Evolutionary conservation across 2,329 filamentous ascomycete species (phyloP).

Genomic region (Neofusicoccum laricinum): DNA sequence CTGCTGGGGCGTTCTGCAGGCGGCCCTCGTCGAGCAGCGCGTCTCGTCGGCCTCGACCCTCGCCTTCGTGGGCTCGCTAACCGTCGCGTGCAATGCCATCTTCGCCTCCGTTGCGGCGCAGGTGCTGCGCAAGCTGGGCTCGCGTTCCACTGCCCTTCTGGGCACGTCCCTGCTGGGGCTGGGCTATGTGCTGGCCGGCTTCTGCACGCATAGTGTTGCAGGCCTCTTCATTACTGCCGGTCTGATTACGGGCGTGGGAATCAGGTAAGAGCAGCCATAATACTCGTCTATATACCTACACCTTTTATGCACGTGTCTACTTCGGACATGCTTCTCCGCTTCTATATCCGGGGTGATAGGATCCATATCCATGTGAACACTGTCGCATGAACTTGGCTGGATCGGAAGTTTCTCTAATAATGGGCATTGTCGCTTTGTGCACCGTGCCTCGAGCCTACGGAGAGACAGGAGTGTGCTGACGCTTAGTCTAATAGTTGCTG

Average conservation of each 20-base stretch:
- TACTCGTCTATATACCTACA: not conserved
- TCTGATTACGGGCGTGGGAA: constrained; percentile 46
- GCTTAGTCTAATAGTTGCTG: not conserved
- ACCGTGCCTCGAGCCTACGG: not conserved
- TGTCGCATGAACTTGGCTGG: constrained; percentile 2
- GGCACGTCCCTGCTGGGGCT: constrained; percentile 52
- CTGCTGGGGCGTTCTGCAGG: constrained; percentile 61
- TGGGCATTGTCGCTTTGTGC: constrained; percentile 6
- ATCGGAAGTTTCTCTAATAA: not conserved
- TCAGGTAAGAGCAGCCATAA: constrained; percentile 17
- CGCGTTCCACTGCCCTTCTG: constrained; percentile 44
- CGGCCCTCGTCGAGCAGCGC: constrained; percentile 50
- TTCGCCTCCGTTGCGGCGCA: constrained; percentile 53
- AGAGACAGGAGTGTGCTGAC: constrained; percentile 10
- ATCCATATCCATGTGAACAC: not conserved
- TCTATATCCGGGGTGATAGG: constrained; percentile 3
- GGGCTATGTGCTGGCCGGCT: constrained; percentile 49
- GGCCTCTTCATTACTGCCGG: constrained; percentile 51
- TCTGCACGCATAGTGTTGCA: constrained; percentile 44
- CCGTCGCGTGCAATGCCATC: constrained; percentile 49
- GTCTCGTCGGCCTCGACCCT: constrained; percentile 52
- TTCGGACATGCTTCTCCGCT: not conserved
- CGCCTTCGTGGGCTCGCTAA: constrained; percentile 58
- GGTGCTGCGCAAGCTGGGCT: constrained; percentile 51
- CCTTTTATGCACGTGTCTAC: constrained; percentile 3